Base-by-base conservation (phyloP, 768 basidiomycete species). In the Russula sp. region DNA sequence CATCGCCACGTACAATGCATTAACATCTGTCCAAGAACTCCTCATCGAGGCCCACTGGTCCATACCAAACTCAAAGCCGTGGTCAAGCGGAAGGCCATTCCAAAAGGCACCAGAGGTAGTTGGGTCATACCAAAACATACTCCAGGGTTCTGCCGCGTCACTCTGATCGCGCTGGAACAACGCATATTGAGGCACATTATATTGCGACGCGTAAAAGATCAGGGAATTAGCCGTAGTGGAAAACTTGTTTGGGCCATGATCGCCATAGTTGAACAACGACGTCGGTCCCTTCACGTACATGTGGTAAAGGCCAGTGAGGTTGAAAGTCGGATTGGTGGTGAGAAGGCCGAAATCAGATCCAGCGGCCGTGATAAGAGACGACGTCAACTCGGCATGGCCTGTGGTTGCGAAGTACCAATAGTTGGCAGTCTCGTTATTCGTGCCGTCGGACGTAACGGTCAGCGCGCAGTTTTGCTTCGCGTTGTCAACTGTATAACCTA, bases 381-480 rank as follows among this genome's bases (percentile, higher is more conserved):
- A 83, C 2, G 86, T 69, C 87, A 98, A 85, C 75, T 98, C 94
- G 5, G 93, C 92, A 69, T 89, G 87, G 16, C 84, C 92, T 8
- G 91, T 95, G 41, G 87, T 90, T 70, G 93, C 95, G 68, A 96
- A 98, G 74, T 91, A 92, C 91, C 92, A 94, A 70, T 93, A 96
- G 74, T 98, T 91, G 39, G 90, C 79, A 0, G 94, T 97, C 74
- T 99, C 97, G 25, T 83, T 76, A 94, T 96, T 98, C 18, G 91
- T 87, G 16, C 96, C 95, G 70, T 97, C 94, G 38, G 14, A 77
- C 78, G 16, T 80, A 74, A 22, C 50, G 11, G 50, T 36, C 36
- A 20, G 36, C 5, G 81, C 87, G 72, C 97, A 98, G 71, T 92
- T 91, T 59, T 76, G 67, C 56, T 84, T 78, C 16, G 93, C 93